Conservation (phyloP, 805 yeast species). For the Ogataea nakhonphanomensis region DNA sequence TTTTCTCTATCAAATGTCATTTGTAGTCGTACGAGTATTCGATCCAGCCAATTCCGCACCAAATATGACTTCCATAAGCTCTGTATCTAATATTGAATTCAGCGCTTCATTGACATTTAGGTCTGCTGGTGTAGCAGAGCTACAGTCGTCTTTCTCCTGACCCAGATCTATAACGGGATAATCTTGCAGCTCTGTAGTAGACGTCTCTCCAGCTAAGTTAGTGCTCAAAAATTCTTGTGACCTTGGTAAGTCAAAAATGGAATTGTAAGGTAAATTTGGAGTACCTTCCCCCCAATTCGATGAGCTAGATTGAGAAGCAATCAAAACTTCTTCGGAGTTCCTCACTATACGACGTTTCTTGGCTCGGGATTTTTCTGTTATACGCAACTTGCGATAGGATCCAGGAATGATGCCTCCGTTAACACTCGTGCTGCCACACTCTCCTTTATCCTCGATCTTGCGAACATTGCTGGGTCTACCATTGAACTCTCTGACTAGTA, state of each 20-base stretch:
- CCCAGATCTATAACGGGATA: constrained; percentile 7
- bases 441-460: constrained; percentile 28
- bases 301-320: neutral
- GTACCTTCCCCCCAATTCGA: neutral
- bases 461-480: constrained; percentile 31
- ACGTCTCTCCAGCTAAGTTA: neutral
- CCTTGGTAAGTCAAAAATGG: constrained; percentile 5
- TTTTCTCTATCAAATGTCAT: constrained; percentile 1
- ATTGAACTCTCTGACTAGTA: constrained; percentile 28
- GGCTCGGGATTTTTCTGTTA: constrained; percentile 4
- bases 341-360: constrained; percentile 5
- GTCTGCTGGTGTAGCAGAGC: constrained; percentile 7
- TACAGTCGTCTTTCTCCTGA: constrained; percentile 2
- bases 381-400: constrained; percentile 26
- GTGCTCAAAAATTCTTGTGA: constrained; percentile 1
- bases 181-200: constrained; percentile 3
- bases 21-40: constrained; percentile 2
- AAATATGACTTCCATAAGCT: constrained; percentile 32
- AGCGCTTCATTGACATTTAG: constrained; percentile 28
- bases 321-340: neutral
- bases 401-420: constrained; percentile 31
- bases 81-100: constrained; percentile 30
- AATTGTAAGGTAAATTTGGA: constrained; percentile 2
- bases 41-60: constrained; percentile 25
- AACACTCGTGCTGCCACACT: constrained; percentile 33